Evolutionary conservation across 75 land plant species (phyloP).

Genomic region (Pinus taeda): DNA sequence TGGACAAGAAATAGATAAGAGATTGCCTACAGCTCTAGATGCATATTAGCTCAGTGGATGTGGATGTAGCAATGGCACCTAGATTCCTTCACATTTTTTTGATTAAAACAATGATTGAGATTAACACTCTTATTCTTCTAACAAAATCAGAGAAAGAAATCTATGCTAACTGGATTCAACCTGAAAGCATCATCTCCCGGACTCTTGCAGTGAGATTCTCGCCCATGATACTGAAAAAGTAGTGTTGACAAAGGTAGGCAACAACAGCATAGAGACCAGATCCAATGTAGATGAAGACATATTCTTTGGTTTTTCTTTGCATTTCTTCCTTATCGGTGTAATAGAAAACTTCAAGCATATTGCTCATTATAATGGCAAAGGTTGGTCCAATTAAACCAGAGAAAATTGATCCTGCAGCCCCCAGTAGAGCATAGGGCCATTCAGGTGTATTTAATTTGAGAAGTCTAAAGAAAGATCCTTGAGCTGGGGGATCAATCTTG

Average conservation of each 20-base stretch:
- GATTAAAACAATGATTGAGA: background rate
- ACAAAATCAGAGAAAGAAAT: background rate
- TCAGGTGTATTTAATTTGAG: slow-evolving; percentile 90
- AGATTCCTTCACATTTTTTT: background rate
- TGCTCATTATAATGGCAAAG: slow-evolving; percentile 82
- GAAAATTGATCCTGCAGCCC: slow-evolving; percentile 75
- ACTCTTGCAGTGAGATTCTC: slow-evolving; percentile 92
- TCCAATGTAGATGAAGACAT: slow-evolving; percentile 77
- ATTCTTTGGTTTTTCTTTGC: slow-evolving; percentile 69
- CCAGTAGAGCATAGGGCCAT: slow-evolving; percentile 88
- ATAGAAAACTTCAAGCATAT: slow-evolving; percentile 81
- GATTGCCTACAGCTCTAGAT: background rate
- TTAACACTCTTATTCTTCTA: background rate
- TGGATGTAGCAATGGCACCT: background rate
- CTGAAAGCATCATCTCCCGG: slow-evolving; percentile 88
- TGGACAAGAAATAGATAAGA: background rate
- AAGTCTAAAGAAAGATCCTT: slow-evolving; percentile 63
- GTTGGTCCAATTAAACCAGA: slow-evolving; percentile 85
- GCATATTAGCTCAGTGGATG: background rate
- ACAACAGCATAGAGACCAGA: slow-evolving; percentile 72
- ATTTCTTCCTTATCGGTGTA: slow-evolving; percentile 52
- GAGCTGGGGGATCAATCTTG: slow-evolving; percentile 38
- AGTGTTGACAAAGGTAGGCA: slow-evolving; percentile 79
- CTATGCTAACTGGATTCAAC: slow-evolving; percentile 28
- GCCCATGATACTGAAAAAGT: slow-evolving; percentile 90